Base-by-base conservation (phyloP, 2,329 filamentous ascomycete genomes). In the Arthrinium puccinioides region DNA sequence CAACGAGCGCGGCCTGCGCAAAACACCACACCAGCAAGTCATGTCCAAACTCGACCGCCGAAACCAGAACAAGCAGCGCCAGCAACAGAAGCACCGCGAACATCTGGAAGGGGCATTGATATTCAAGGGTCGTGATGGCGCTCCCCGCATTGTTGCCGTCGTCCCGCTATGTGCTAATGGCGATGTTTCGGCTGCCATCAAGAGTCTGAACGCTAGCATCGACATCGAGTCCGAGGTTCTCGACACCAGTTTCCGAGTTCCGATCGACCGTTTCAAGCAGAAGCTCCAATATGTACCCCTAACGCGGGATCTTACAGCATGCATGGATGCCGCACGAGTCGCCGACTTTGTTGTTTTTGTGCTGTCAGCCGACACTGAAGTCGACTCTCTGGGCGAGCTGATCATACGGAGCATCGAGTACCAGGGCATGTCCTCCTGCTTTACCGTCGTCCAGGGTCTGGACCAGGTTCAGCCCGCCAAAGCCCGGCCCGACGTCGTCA, bases 31-130 rank as follows among this genome's bases (percentile, higher is more conserved):
- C 60, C 92, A 98, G 60, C 87, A 95, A 66, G 79, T 96, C 65
- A 90, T 96, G 86, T 94, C 88, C 41, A 98, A 97, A 65, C 76
- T 98, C 60, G 88, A 95, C 63, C 84, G 92, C 42, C 82, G 87
- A 52, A 97, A 98, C 62, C 87, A 94, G 68, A 86, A 87, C 50
- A 90, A 90, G 62, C 92, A 98, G 69, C 81, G 83, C 60, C 85
- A 90, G 53, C 68, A 84, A 44, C 72, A 80, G 49, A 96, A 97
- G 63, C 80, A 88, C 55, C 81, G 81, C 55, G 87, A 92, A 51
- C 84, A 92, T 55, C 72, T 84, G 32, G 83, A 84, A 49, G 83
- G 87, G 36, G 80, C 76, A 0, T 86, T 79, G 25, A 70, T 98
- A 16, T 98, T 98, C 54, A 65, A 76, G n/a, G 92, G 90, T 5